Evolutionary conservation across 1,139 yeast genomes (phyloP).

Genomic region (Taphrina confusa): DNA sequence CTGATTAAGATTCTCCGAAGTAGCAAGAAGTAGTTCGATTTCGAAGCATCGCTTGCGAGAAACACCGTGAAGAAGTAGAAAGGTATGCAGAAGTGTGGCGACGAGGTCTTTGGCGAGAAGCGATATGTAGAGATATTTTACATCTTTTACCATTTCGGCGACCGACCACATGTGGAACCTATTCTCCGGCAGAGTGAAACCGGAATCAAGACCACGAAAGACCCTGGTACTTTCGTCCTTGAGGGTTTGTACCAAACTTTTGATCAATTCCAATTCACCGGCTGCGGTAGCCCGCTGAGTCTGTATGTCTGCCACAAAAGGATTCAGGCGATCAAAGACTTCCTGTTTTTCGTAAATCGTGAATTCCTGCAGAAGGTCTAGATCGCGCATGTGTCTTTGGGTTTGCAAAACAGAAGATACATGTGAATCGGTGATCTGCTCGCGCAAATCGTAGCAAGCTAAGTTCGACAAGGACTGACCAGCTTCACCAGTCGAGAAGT

Average conservation of each 20-base stretch:
- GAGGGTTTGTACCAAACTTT: background rate
- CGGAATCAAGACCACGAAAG: conserved; percentile 19
- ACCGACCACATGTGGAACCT: conserved; percentile 18
- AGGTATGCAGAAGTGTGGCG: conserved; percentile 4
- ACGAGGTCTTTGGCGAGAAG: conserved; percentile 2
- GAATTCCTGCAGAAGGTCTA: conserved; percentile 7
- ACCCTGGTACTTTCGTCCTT: conserved; percentile 4
- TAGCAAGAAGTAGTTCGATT: background rate
- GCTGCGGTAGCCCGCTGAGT: background rate
- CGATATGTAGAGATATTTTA: conserved; percentile 4
- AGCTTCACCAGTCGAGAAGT: conserved; percentile 10
- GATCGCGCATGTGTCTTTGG: conserved; percentile 8
- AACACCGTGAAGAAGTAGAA: background rate
- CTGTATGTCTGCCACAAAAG: background rate
- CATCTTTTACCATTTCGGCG: background rate
- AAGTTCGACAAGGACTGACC: conserved; percentile 1
- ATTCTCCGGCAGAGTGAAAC: conserved; percentile 16
- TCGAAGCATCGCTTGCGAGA: conserved; percentile 18
- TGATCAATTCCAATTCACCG: background rate
- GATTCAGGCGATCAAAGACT: conserved; percentile 11
- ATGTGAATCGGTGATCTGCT: conserved; percentile 8
- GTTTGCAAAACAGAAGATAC: conserved; percentile 6
- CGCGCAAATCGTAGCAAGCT: conserved; percentile 20
- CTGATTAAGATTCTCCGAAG: background rate
- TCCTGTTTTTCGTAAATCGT: conserved; percentile 18